Evolutionary conservation across 192 early-diverging fungal species (phyloP), one percentile per base, ranked within the genome.

Genomic region (Entomortierella chlamydospora): DNA sequence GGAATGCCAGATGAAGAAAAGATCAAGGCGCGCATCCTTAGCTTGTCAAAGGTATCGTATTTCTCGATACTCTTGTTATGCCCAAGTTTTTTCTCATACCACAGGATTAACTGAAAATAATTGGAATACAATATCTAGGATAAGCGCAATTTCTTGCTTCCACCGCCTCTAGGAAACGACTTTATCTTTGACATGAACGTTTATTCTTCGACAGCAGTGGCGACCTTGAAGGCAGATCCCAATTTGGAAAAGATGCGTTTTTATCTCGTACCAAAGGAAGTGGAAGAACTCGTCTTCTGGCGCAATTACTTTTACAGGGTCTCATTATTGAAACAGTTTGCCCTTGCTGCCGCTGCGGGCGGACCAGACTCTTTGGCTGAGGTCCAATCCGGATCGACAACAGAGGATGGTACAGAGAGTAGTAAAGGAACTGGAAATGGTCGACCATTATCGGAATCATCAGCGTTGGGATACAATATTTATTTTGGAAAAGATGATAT

Each of bases 241-340:
- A 69, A 76, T 28, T 68, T 93, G 13, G 72, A 83, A n/a, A 69
- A 82, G 29, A 87, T 91, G 90, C 87, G 92, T 8, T 93, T 93
- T 57, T 67, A 84, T 15, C 69, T 93, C 0, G 92, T 93, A 1
- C 92, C 90, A 31, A 87, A 86, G 64, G 81, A 89, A 80, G 83
- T 93, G 4, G 82, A 87, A 28, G 92, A 93, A 39, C 73, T 74
- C 11, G 72, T 58, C 23, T 93, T 93, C 70, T 93, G 90, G 90
- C 73, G 80, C 31, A 90, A 89, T 41, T 93, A 91, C 62, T 93
- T 93, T 73, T 93, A 91, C 73, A 83, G 90, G 18, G 85, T 93
- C 2, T 84, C 83, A 37, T 64, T 87, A 18, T 64, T 87, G 28
- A 89, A 89, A 42, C 85, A 89, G 41, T 66, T 84, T 11, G 73